Evolutionary conservation across 129 eudicot species (phyloP), one percentile per base, ranked within the genome.

Genomic region (Glebionis coronaria): DNA sequence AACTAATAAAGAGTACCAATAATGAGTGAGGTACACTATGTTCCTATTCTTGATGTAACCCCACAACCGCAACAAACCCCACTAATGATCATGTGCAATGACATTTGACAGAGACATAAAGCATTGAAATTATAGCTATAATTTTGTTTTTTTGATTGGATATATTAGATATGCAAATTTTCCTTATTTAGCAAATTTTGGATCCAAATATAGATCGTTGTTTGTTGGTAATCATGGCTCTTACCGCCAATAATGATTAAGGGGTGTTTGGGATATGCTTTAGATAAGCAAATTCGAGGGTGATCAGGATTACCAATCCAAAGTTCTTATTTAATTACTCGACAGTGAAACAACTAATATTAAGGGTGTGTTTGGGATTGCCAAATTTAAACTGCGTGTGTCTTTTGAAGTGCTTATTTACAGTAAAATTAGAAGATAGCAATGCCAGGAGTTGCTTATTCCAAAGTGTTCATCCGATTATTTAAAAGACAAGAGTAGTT

Each of bases 11-110:
- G 11, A 20, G 58, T 47, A 0, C 16, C 45, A 75, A 67, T 58
- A 31, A 75, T 49, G 69, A 58, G 54, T 67, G 56, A 67, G 49
- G 45, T 10, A 74, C 79, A 57, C 74, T 56, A n/a, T 72, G 40
- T 42, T 35, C 42, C 8, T 44, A 23, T 60, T 57, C 19, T 78
- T 71, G 84, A 76, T 65, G 72, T 71, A 75, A 76, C 78, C 67
- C 61, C 40, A 56, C 31, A 56, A 50, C 79, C 67, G 72, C 81
- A 35, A 60, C 76, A 74, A 55, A 46, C 72, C 67, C 69, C 73
- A 35, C 65, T 47, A 56, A 29, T 53, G 54, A n/a, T 46, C 68
- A 56, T 47, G n/a, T 65, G 42, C 38, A 58, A 14, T 57, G 67
- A 67, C 46, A 52, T 47, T 20, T 66, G 67, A 67, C 46, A 42